phyloP scores from a whole-genome alignment of 73 alveolate genomes.

The Paramecium pentaurelia region DNA sequence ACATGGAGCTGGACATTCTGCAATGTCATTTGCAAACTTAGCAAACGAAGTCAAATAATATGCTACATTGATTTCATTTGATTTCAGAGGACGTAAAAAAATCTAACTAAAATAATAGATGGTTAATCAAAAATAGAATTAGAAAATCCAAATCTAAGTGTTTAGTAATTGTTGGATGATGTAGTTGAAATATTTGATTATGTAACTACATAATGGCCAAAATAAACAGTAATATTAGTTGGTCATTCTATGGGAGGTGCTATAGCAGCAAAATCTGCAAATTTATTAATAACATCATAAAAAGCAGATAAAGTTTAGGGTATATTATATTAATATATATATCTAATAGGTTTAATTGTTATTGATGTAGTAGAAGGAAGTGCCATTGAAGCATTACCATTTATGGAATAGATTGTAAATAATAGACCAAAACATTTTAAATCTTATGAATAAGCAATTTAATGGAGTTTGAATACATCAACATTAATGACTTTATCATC shows the following conservation, averaged over 20 bases:
- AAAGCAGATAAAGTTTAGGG: constrained; percentile 66
- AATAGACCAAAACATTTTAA: constrained; percentile 86
- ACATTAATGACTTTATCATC: constrained; percentile 87
- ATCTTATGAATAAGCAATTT: constrained; percentile 82
- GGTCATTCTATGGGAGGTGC: constrained; percentile 96
- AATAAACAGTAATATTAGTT: constrained; percentile 48
- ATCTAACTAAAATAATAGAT: constrained; percentile 42
- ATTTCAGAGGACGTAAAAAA: constrained; percentile 92
- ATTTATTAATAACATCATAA: constrained; percentile 60
- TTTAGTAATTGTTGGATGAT: constrained; percentile 78
- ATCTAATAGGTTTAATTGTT: constrained; percentile 75
- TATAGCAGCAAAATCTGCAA: constrained; percentile 87
- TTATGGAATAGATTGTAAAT: constrained; percentile 91
- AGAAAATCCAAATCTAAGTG: constrained; percentile 64
- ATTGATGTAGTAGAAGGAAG: constrained; percentile 98
- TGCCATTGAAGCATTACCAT: constrained; percentile 97
- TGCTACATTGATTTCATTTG: constrained; percentile 88
- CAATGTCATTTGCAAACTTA: constrained; percentile 87
- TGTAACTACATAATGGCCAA: constrained; percentile 67
- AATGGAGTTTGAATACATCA: constrained; percentile 75
- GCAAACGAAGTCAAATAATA: constrained; percentile 82
- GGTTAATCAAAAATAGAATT: constrained; percentile 19
- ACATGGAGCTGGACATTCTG: constrained; percentile 99
- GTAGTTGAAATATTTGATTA: constrained; percentile 76
- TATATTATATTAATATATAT: not conserved